phyloP scores from a whole-genome alignment of 176 grass and related monocot genomes.

The Alopecurus myosuroides region DNA sequence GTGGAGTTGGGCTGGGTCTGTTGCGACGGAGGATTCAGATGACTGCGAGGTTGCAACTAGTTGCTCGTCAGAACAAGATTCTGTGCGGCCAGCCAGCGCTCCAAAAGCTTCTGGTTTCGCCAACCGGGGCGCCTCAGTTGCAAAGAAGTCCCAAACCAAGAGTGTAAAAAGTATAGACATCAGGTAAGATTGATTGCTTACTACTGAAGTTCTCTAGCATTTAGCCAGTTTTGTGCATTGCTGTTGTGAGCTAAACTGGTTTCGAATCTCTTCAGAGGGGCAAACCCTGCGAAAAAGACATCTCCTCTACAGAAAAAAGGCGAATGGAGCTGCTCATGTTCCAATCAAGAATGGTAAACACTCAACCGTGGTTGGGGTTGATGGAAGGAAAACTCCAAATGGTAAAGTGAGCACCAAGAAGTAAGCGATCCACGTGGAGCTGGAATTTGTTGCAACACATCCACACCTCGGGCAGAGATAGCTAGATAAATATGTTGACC shows the following conservation, averaged over 20 bases:
- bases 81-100: constrained; percentile 32
- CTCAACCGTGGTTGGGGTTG: neutral
- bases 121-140: constrained; percentile 23
- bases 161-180: constrained; percentile 32
- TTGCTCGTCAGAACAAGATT: constrained; percentile 65
- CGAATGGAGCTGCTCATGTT: constrained; percentile 2
- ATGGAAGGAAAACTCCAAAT: constrained; percentile 35
- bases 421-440: constrained; percentile 8
- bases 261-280: constrained; percentile 22
- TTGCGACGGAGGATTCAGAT: constrained; percentile 59
- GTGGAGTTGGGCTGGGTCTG: constrained; percentile 42
- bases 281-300: constrained; percentile 17
- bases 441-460: neutral
- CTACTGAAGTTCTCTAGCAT: neutral
- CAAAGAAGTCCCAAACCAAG: constrained; percentile 37
- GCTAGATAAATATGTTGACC: constrained; percentile 20
- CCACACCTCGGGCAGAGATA: neutral
- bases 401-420: constrained; percentile 37
- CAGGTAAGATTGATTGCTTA: constrained; percentile 26
- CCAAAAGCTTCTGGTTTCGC: constrained; percentile 28
- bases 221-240: neutral
- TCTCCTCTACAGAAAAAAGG: constrained; percentile 30
- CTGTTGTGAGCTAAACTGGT: neutral
- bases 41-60: constrained; percentile 53
- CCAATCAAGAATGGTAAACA: constrained; percentile 19